A percentile compares a stretch with the other conserved stretches of the same genome.
These are phyloP conservation scores for Penicillium sp. DNA, from an alignment of 2,329 filamentous ascomycete genomes.

Conservation along the genomic window DNA sequence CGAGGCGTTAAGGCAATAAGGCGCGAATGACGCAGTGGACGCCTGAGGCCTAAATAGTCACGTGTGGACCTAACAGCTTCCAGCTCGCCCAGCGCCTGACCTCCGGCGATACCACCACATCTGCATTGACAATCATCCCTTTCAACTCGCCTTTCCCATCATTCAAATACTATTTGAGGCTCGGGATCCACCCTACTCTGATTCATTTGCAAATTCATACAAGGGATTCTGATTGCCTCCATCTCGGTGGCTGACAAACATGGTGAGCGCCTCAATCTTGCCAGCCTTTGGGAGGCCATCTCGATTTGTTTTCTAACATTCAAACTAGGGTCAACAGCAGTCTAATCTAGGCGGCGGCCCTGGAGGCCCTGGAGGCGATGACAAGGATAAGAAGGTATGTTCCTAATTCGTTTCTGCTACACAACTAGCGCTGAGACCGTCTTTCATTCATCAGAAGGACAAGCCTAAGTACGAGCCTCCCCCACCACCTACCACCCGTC, in stretches of 20 bases:
- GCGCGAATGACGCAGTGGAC: conserved; percentile 11
- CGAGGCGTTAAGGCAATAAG: conserved; percentile 15
- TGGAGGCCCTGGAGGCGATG: conserved; percentile 72
- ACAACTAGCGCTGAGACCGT: conserved; percentile 14
- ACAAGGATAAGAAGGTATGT: conserved; percentile 87
- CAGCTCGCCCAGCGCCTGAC: conserved; percentile 17
- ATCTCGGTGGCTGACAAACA: conserved; percentile 27
- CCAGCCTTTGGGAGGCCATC: not conserved
- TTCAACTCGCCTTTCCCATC: conserved; percentile 8
- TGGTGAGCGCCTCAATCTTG: conserved; percentile 29
- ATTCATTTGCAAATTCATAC: not conserved
- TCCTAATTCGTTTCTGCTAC: not conserved
- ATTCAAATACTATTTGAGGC: not conserved
- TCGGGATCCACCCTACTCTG: not conserved
- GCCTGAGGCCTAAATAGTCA: conserved; percentile 16
- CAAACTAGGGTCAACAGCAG: conserved; percentile 53
- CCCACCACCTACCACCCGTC: conserved; percentile 90
- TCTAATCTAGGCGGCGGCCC: conserved; percentile 77
- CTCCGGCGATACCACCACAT: conserved; percentile 18
- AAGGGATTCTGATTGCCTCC: conserved; percentile 12
- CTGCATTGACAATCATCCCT: conserved; percentile 14
- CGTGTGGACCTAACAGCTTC: conserved; percentile 22
- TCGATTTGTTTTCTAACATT: conserved; percentile 21
- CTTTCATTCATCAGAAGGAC: conserved; percentile 68
- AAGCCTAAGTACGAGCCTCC: conserved; percentile 99